phyloP scores from a whole-genome alignment of 768 basidiomycete genomes.

The Gelatoporia subvermispora region DNA sequence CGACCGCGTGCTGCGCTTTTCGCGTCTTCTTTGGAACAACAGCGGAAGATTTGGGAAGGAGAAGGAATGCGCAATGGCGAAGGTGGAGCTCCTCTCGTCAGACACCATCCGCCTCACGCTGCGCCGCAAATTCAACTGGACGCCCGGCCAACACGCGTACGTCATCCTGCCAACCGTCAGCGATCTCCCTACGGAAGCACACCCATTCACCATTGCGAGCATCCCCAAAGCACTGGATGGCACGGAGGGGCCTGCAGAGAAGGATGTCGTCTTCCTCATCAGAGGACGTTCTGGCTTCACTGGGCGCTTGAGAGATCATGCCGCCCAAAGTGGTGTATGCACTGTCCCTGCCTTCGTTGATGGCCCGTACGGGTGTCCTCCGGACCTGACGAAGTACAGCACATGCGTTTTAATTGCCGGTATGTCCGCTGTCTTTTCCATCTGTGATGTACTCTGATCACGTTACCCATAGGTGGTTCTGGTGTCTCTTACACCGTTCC shows the following conservation, averaged over 20 bases:
- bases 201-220: conserved; percentile 61
- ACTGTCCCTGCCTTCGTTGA: conserved; percentile 48
- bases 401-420: conserved; percentile 49
- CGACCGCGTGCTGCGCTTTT: conserved; percentile 44
- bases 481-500: conserved; percentile 46
- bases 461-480: conserved; percentile 36
- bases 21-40: conserved; percentile 42
- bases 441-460: background rate
- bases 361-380: conserved; percentile 51
- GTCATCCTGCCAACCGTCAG: conserved; percentile 46
- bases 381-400: conserved; percentile 36
- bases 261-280: conserved; percentile 53
- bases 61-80: conserved; percentile 23
- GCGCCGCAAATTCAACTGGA: conserved; percentile 45
- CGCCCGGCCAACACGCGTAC: conserved; percentile 51
- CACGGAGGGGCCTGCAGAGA: conserved; percentile 11
- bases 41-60: conserved; percentile 32
- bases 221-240: conserved; percentile 1
- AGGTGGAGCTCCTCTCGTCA: conserved; percentile 40
- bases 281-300: conserved; percentile 60
- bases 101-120: conserved; percentile 40
- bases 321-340: conserved; percentile 23
- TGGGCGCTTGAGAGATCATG: conserved; percentile 32
- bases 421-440: conserved; percentile 15
- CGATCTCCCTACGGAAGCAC: conserved; percentile 42